These are phyloP conservation scores for Echeveria elegans DNA, from an alignment of 164 flowering plant genomes.

Conservation along the genomic window DNA sequence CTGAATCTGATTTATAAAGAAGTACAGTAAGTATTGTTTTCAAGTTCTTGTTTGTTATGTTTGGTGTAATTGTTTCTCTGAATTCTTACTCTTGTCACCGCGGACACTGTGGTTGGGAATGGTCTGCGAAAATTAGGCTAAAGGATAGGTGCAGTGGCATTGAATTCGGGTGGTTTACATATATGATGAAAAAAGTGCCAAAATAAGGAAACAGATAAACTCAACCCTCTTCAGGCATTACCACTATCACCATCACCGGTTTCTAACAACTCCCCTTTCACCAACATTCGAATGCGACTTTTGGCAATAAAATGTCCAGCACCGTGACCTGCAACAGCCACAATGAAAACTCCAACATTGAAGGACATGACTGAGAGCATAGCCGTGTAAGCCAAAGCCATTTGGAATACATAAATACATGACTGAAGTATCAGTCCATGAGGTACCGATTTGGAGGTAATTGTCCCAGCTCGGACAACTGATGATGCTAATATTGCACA, in stretches of 20 bases:
- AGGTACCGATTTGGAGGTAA: slow-evolving; percentile 1
- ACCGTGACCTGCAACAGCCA: slow-evolving; percentile 25
- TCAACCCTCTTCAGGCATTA: not conserved
- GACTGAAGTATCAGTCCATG: slow-evolving; percentile 18
- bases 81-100: too few relatives aligned
- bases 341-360: slow-evolving; percentile 36
- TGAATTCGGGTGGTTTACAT: too few relatives aligned
- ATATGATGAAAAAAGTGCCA: too few relatives aligned
- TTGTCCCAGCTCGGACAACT: not conserved
- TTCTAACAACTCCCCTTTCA: not conserved
- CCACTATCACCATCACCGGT: not conserved
- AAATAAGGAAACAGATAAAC: too few relatives aligned
- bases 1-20: too few relatives aligned
- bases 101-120: too few relatives aligned
- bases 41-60: too few relatives aligned
- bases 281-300: slow-evolving; percentile 8
- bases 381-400: slow-evolving; percentile 33
- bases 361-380: slow-evolving; percentile 51
- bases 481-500: slow-evolving; percentile 12
- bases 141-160: too few relatives aligned
- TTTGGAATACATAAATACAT: slow-evolving; percentile 20
- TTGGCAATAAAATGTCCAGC: slow-evolving; percentile 18
- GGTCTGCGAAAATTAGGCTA: too few relatives aligned
- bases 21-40: too few relatives aligned
- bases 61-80: too few relatives aligned